Base-by-base conservation (phyloP, 805 yeast species). In the Ogataea pignaliae region DNA sequence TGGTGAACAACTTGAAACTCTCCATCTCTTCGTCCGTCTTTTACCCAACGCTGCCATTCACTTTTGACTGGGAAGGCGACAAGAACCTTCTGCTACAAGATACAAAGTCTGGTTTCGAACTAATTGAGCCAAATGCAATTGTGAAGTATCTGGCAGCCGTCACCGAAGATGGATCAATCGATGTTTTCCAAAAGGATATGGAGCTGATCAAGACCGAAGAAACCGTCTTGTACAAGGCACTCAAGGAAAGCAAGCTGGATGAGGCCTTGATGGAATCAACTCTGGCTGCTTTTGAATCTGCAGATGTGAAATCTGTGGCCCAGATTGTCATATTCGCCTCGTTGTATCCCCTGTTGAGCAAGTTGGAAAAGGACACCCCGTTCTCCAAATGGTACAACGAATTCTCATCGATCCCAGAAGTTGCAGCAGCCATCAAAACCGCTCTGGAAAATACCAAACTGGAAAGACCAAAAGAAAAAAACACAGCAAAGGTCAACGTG, bases 121-220 rank as follows among this genome's bases (percentile, higher is more conserved):
- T 85, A 48, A 64, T 71, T 45, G 88, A 84, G 61, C 71, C 87
- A 16, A 82, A 84, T 57, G 81, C 93, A 16, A 79, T 84, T 41
- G 81, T 84, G 48, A 79, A 81, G 60, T 85, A 79, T 55, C 65
- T 81, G 48, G 68, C 78, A 35, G 63, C 62, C n/a, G 40, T 51
- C 10, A 43, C 56, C 15, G 38, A 46, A 9, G 43, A 48, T 4
- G 55, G 50, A 14, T 38, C 45, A 4, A 35, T 29, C 10, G 40
- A 35, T 18, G 57, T 47, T 18, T 56, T 60, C 36, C 38, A 32
- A 7, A 46, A 50, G 21, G 47, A 51, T 16, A 36, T 31, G 2
- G 50, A 56, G 11, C 58, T 68, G 13, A 63, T 73, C 37, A 61
- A 59, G 10, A 60, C 65, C 17, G 79, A 75, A 50, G 84, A 79